Evolutionary conservation across 129 eudicot species (phyloP).

Genomic region (sunflower (Helianthus annuus)): HanXRQr2.0-SUNRISE NC_035447.2:79593205-79593704

Average conservation of each 20-base stretch:
- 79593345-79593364: conserved; percentile 12
- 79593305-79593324: conserved; percentile 29
- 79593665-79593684: background rate
- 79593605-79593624: conserved; percentile 70
- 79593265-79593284: conserved; percentile 85
- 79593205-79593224: conserved; percentile 17
- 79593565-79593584: conserved; percentile 81
- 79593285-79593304: conserved; percentile 94
- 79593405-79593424: conserved; percentile 84
- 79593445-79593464: conserved; percentile 74
- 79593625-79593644: conserved; percentile 14
- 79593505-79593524: conserved; percentile 91
- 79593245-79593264: conserved; percentile 63
- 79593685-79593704: too few species aligned
- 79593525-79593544: conserved; percentile 96
- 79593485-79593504: conserved; percentile 86
- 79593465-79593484: conserved; percentile 92
- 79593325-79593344: conserved; percentile 7
- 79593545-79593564: conserved; percentile 91
- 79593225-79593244: conserved; percentile 54
- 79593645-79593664: conserved; percentile 2
- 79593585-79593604: conserved; percentile 78
- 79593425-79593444: conserved; percentile 88
- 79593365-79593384: conserved; percentile 70
- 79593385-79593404: conserved; percentile 78